Conservation (phyloP, 2,329 filamentous ascomycete genomes). For the Penicillium sp. region DNA sequence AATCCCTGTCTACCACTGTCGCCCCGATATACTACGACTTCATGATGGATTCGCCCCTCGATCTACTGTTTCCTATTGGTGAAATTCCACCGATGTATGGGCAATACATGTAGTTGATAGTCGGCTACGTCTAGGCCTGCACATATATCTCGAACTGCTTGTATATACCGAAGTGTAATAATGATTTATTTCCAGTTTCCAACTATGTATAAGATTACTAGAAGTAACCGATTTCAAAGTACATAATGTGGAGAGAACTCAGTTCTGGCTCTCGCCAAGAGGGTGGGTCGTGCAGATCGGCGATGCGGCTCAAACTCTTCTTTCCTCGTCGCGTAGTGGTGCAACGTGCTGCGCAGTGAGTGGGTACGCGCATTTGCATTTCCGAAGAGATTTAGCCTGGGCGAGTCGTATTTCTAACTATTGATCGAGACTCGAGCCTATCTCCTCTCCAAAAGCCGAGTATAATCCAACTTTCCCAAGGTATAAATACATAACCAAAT, state of each 20-base stretch:
- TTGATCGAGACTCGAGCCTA: not conserved
- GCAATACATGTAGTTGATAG: not conserved
- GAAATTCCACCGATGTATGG: conserved; percentile 2
- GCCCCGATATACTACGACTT: conserved; percentile 9
- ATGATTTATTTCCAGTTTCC: not conserved
- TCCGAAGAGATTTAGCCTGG: not conserved
- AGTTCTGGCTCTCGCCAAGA: conserved; percentile 44
- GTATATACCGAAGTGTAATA: not conserved
- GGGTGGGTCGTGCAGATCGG: conserved; percentile 50
- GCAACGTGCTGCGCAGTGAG: not conserved
- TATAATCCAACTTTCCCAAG: not conserved
- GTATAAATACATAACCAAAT: not conserved
- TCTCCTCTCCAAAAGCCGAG: not conserved
- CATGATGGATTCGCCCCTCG: conserved; percentile 14
- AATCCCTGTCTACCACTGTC: not conserved
- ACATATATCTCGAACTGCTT: not conserved
- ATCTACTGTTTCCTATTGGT: conserved; percentile 14
- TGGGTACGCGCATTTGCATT: conserved; percentile 31
- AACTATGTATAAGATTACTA: no score
- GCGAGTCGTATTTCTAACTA: not conserved
- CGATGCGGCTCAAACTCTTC: conserved; percentile 47
- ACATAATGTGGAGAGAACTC: conserved; percentile 11
- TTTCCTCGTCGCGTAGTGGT: not conserved
- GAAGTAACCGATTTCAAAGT: not conserved
- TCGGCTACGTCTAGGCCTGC: not conserved